Evolutionary conservation across 1,284 basidiomycete species (phyloP), one percentile per base, ranked within the genome.

Genomic region (Cryptococcus wingfieldii): DNA sequence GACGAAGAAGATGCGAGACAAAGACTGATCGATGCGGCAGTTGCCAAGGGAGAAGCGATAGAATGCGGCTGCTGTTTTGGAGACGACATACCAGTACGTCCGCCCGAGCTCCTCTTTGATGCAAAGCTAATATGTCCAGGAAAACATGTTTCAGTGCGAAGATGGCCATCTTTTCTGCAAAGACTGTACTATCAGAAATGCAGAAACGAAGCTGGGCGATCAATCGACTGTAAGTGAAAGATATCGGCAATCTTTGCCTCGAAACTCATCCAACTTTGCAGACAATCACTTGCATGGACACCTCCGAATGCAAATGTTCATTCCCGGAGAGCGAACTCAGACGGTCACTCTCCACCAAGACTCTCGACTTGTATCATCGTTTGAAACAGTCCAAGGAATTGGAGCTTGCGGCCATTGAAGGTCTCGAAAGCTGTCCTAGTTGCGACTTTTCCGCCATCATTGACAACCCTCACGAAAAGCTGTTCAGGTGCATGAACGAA

Each of bases 1-100:
- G 50, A 77, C 72, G 63, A 62, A 27, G 52, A 60, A 38, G 62
- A 60, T 28, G 75, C 77, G 47, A 72, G 79, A 39, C 76, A 79
- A 58, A 66, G 72, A n/a, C 70, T 67, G 6, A 52, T 64, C 34
- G 79, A 78, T 34, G 79, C 79, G 16, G 78, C 71, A 6, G 80
- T 80, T 19, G 68, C 58, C 3, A 57, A 56, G 8, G 76, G 76
- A 16, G 80, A 79, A 47, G 85, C 84, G 2, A 82, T 89, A 44
- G 87, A 90, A 66, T 92, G 90, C 64, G 87, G 85, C 16, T 92
- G 89, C 66, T 92, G 90, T 74, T 93, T 90, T 68, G 78, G 82
- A 5, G 78, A 78, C 3, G 88, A 85, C 60, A 72, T 84, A 6
- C 85, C 88, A 71, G 88, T 90, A 70, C 61, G 88, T 77, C 47